Percentiles rank a stretch among this genome's conserved stretches.
phyloP scores from a whole-genome alignment of 345 rosid genomes.

The Turritis glabra region DNA sequence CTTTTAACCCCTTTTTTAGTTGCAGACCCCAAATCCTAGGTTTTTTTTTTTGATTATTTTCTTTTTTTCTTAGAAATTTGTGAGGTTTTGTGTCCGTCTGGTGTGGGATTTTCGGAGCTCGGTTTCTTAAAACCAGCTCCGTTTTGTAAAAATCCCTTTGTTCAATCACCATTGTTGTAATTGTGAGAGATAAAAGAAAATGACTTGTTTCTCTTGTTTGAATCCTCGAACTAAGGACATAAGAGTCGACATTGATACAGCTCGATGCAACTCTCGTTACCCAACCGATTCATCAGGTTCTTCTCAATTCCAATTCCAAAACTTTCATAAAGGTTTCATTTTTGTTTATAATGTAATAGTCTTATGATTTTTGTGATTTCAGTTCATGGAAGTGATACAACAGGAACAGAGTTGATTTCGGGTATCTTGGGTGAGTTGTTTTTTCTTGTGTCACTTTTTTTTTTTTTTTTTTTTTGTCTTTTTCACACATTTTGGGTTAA shows the following conservation, averaged over 20 bases:
- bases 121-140: slow-evolving; percentile 28
- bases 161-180: neutral
- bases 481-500: neutral
- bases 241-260: slow-evolving; percentile 69
- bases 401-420: slow-evolving; percentile 33
- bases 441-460: neutral
- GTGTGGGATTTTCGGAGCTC: slow-evolving; percentile 30
- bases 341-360: neutral
- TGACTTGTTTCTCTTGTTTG: slow-evolving; percentile 92
- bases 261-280: slow-evolving; percentile 48
- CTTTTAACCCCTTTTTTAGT: neutral
- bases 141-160: slow-evolving; percentile 6
- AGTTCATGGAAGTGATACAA: slow-evolving; percentile 42
- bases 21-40: slow-evolving; percentile 25
- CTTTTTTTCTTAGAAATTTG: neutral
- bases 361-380: slow-evolving; percentile 28
- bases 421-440: slow-evolving; percentile 37
- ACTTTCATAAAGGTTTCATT: neutral
- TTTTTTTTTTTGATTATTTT: neutral
- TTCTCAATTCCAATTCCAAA: neutral
- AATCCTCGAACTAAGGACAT: slow-evolving; percentile 51
- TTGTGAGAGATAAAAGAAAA: slow-evolving; percentile 6
- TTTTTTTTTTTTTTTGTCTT: neutral
- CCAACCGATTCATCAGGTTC: slow-evolving; percentile 57
- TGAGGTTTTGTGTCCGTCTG: slow-evolving; percentile 29